Base-by-base conservation (phyloP, 1,284 basidiomycete genomes). In the Leccinum pachyderme region DNA sequence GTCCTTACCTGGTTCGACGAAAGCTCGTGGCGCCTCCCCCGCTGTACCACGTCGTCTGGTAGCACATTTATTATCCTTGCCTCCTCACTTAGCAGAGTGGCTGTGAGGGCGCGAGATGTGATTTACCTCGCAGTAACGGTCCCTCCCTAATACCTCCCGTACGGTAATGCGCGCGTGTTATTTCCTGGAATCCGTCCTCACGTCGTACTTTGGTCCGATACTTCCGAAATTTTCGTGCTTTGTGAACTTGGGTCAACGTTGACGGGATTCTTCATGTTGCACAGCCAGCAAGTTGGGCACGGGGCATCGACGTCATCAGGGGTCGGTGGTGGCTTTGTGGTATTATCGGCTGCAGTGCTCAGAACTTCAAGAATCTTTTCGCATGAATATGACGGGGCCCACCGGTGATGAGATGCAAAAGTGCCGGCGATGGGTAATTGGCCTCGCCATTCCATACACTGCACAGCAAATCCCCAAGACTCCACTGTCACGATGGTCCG, bases 111-210 rank as follows among this genome's bases (percentile, higher is more conserved):
- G 52, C 51, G 39, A 27, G 45, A 41, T 15, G 51, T 56, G 67
- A 69, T 67, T 64, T 64, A 64, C 62, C 68, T 66, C 57, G 37
- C 37, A 7, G 12, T 32, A 12, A 54, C 29, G 12, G 29, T 33
- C 27, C 49, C 13, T 52, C 52, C 50, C 51, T 45, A 22, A 32
- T 48, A 39, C 5, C 33, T 47, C 41, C 51, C 39, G 22, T 25
- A 46, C 54, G 29, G 11, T 29, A 9, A 2, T 41, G 6, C 13
- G 18, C 5, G 37, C 15, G 46, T 28, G 27, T 28, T 54, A 39
- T 41, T 22, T 41, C 18, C 37, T 18, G 18, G 18, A 18, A 41
- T 41, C 37, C 18, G 11, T 22, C 37, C 6, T 22, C 18, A 18
- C 37, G 11, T 22, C 18, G 18, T 41, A 41, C 37, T 22, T 11